Conservation (phyloP, 2,329 filamentous ascomycete genomes). For the Aureobasidium lini region DNA sequence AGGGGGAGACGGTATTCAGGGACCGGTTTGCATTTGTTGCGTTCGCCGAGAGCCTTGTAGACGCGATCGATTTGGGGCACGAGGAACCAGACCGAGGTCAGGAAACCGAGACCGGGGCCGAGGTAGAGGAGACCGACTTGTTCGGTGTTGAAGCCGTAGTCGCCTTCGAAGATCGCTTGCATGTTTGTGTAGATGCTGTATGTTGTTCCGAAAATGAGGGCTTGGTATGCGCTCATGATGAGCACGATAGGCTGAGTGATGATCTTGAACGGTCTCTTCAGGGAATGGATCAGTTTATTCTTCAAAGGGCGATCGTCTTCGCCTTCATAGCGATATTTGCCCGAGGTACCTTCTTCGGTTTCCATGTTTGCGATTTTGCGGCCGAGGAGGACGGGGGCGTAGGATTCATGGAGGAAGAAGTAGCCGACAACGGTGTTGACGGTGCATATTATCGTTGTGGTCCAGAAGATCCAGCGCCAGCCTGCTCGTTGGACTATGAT, state of each 20-base stretch:
- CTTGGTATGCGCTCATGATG: slow-evolving; percentile 40
- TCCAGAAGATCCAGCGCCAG: slow-evolving; percentile 45
- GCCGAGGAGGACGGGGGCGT: slow-evolving; percentile 35
- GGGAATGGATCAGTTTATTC: slow-evolving; percentile 30
- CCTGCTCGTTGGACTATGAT: slow-evolving; percentile 37
- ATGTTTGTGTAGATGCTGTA: slow-evolving; percentile 44
- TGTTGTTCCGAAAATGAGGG: slow-evolving; percentile 41
- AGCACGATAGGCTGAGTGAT: slow-evolving; percentile 40
- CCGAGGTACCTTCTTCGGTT: slow-evolving; percentile 22
- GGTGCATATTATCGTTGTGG: slow-evolving; percentile 36
- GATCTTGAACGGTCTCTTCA: slow-evolving; percentile 36
- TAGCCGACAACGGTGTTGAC: slow-evolving; percentile 36
- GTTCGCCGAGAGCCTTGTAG: slow-evolving; percentile 37
- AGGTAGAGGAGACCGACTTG: slow-evolving; percentile 41
- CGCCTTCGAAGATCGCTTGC: slow-evolving; percentile 37
- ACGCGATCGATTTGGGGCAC: slow-evolving; percentile 41
- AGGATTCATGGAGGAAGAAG: slow-evolving; percentile 39
- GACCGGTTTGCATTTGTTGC: slow-evolving; percentile 32
- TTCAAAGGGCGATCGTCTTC: slow-evolving; percentile 33
- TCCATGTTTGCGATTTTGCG: slow-evolving; percentile 30
- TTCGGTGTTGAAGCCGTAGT: slow-evolving; percentile 40
- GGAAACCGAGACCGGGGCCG: slow-evolving; percentile 37
- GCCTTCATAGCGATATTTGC: slow-evolving; percentile 36
- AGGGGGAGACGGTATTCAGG: slow-evolving; percentile 40
- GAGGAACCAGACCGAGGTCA: slow-evolving; percentile 39